Evolutionary conservation across 441 rosid species (phyloP), one percentile per base, ranked within the genome.

Genomic region (Erodium trifolium): DNA sequence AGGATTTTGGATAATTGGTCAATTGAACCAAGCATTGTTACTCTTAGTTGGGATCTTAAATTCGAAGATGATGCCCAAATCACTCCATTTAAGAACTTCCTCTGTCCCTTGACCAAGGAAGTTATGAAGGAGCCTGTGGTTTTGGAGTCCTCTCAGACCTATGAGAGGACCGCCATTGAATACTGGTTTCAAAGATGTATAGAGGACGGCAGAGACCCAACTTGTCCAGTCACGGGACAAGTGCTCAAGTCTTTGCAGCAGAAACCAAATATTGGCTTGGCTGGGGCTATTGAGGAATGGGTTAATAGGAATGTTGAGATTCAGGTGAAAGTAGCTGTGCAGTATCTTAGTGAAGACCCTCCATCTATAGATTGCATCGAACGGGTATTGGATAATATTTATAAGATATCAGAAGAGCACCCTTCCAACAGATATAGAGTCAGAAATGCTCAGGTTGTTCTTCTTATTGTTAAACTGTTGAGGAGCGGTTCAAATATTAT

Each of bases 271-370:
- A 71, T 80, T 8, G 76, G 78, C 16, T 73, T 80, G 79, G 81
- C 81, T 0, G 82, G 79, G 60, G 82, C 82, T 1, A 80, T 82
- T 37, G 86, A 78, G 63, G 84, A 82, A 69, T 82, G 86, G 86
- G 67, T 78, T 59, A 76, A 68, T 68, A 71, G 83, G 76, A 81
- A 75, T 69, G 72, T 71, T 53, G 79, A 80, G 10, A 67, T 77
- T 70, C 78, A 70, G 68, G 81, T 82, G 3, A 75, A 74, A 57
- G 68, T 51, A 13, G 68, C 76, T 5, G 81, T 70, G 73, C 72
- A 72, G 67, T 62, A 59, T 65, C 81, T 82, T 14, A 63, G 71
- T 9, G 66, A 69, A 74, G 77, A 80, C 72, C 70, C 73, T 60
- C 43, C 69, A 37, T 45, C 64, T 47, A 68, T 67, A 57, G 81